A percentile compares a stretch with the other conserved stretches of the same genome.
Conservation (phyloP, 2,329 filamentous ascomycete species). For the Curvularia sp. region DNA sequence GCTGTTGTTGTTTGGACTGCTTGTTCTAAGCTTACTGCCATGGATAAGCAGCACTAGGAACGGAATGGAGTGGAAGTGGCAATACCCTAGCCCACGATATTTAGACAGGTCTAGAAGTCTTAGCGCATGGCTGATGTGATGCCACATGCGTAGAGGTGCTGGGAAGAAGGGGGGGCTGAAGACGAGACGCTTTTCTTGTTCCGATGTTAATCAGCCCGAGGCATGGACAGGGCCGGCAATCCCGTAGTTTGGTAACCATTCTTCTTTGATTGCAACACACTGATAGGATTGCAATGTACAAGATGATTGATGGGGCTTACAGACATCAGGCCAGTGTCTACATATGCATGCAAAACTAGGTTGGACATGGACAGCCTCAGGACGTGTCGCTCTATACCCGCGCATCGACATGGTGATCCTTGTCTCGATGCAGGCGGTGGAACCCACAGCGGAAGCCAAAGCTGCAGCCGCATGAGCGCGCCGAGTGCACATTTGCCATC, state of each 20-base stretch:
- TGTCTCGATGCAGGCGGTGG: conserved; percentile 14
- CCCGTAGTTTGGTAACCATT: not conserved
- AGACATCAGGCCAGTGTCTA: not conserved
- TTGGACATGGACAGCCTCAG: not conserved
- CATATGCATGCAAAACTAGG: not conserved
- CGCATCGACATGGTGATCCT: conserved; percentile 12
- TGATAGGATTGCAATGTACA: conserved; percentile 1
- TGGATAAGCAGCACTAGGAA: not conserved
- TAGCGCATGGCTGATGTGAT: not conserved
- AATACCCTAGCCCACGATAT: not conserved
- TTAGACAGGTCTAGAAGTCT: not conserved
- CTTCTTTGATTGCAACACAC: not conserved
- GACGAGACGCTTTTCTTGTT: conserved; percentile 17
- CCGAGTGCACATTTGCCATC: not conserved
- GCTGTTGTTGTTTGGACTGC: conserved; percentile 62
- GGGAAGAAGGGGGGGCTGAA: not conserved
- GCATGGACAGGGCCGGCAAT: not conserved
- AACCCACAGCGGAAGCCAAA: conserved; percentile 19
- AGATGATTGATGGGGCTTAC: not conserved
- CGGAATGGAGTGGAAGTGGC: not conserved
- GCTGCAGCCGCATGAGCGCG: conserved; percentile 24
- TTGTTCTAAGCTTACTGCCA: conserved; percentile 51
- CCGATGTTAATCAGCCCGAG: not conserved
- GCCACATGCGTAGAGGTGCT: not conserved
- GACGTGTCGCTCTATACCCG: not conserved